These are phyloP conservation scores for Alternaria consortialis DNA, from an alignment of 2,329 filamentous ascomycete genomes.

Conservation along the genomic window DNA sequence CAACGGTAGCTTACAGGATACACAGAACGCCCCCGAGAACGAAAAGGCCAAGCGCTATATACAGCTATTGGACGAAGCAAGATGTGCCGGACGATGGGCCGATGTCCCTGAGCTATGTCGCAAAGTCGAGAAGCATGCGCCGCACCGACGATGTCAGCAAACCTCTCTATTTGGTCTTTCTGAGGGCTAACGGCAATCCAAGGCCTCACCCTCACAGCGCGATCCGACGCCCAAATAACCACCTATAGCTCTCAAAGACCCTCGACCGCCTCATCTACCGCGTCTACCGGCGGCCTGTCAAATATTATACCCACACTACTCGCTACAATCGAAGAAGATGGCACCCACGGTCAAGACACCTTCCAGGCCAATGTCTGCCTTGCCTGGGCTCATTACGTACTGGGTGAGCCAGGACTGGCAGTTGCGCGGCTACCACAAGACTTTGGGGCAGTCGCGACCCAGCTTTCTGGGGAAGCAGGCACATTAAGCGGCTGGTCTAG, in stretches of 20 bases:
- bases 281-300: slow-evolving; percentile 37
- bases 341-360: slow-evolving; percentile 61
- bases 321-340: slow-evolving; percentile 52
- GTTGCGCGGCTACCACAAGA: slow-evolving; percentile 69
- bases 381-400: slow-evolving; percentile 84
- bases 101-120: slow-evolving; percentile 87
- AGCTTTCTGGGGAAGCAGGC: slow-evolving; percentile 43
- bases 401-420: slow-evolving; percentile 73
- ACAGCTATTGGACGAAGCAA: slow-evolving; percentile 80
- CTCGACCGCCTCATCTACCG: slow-evolving; percentile 52
- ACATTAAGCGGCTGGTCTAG: slow-evolving; percentile 76
- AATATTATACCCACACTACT: slow-evolving; percentile 53
- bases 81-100: slow-evolving; percentile 88
- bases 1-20: slow-evolving; percentile 37
- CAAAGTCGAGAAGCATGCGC: slow-evolving; percentile 94
- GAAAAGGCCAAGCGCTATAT: slow-evolving; percentile 86
- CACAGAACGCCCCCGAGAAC: slow-evolving; percentile 61
- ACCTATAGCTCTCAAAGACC: slow-evolving; percentile 53
- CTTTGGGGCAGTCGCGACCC: slow-evolving; percentile 54
- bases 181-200: slow-evolving; percentile 28
- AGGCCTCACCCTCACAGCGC: slow-evolving; percentile 59
- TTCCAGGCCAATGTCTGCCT: slow-evolving; percentile 84
- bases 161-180: slow-evolving; percentile 8
- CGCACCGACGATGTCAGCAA: slow-evolving; percentile 79
- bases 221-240: slow-evolving; percentile 58